phyloP scores from a whole-genome alignment of 116 monocot species.

The Iris pallida region DNA sequence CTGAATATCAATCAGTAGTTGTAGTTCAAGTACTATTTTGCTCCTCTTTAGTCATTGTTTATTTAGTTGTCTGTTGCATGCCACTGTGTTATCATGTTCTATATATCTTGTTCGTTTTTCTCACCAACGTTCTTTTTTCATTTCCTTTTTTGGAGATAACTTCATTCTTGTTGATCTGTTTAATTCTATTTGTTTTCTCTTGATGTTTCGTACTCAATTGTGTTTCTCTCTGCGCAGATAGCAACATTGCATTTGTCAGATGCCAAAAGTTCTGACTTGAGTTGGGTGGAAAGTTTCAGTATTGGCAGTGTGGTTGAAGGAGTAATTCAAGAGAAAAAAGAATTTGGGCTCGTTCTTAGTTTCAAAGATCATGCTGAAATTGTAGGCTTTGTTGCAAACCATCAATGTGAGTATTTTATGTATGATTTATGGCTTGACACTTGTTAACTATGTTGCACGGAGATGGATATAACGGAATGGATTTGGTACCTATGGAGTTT shows the following conservation, averaged over 20 bases:
- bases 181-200: background rate
- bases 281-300: slow-evolving; percentile 33
- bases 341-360: slow-evolving; percentile 68
- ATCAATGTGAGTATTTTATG: slow-evolving; percentile 57
- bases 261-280: slow-evolving; percentile 18
- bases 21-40: too few species aligned
- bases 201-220: background rate
- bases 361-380: slow-evolving; percentile 59
- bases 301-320: slow-evolving; percentile 76
- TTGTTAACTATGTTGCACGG: too few species aligned
- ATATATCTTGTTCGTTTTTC: background rate
- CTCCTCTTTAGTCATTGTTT: background rate
- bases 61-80: background rate
- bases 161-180: background rate
- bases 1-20: too few species aligned
- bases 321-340: slow-evolving; percentile 70
- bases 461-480: too few species aligned
- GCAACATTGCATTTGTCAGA: slow-evolving; percentile 39
- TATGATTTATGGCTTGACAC: too few species aligned
- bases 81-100: background rate
- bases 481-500: too few species aligned
- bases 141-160: too few species aligned
- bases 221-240: slow-evolving; percentile 38
- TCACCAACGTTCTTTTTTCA: too few species aligned
- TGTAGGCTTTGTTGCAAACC: slow-evolving; percentile 78